These are phyloP conservation scores for Theileria luwenshuni DNA, from an alignment of 169 alveolate species.

Conservation along the genomic window DNA sequence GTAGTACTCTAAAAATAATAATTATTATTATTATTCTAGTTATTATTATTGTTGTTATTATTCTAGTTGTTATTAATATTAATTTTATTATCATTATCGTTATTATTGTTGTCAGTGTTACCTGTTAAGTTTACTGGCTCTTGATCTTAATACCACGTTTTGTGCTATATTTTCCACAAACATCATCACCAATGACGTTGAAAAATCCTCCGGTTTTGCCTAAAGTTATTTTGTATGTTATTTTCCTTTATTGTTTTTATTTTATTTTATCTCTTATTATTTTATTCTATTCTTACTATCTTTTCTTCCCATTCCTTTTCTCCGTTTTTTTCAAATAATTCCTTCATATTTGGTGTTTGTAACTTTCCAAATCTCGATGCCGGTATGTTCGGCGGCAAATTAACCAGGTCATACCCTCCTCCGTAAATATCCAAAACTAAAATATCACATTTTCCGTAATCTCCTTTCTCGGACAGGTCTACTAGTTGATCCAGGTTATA, in stretches of 20 bases:
- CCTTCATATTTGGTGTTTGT: slow-evolving; percentile 14
- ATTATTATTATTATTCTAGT: too few relatives aligned
- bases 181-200: slow-evolving; percentile 31
- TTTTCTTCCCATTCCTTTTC: neutral
- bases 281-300: neutral
- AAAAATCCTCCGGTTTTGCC: slow-evolving; percentile 40
- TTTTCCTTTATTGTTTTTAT: neutral
- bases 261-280: neutral
- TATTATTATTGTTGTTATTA: too few relatives aligned
- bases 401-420: slow-evolving; percentile 23
- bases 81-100: too few relatives aligned
- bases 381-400: slow-evolving; percentile 35
- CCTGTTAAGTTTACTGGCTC: slow-evolving; percentile 25
- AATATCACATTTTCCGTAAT: slow-evolving; percentile 38
- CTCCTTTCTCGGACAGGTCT: slow-evolving; percentile 38
- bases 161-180: slow-evolving; percentile 40
- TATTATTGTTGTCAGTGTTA: neutral
- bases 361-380: slow-evolving; percentile 59
- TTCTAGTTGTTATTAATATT: too few relatives aligned
- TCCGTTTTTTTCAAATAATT: neutral
- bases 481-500: slow-evolving; percentile 10
- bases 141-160: slow-evolving; percentile 31
- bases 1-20: slow-evolving; percentile 29
- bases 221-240: neutral
- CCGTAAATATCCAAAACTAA: slow-evolving; percentile 49